phyloP scores from a whole-genome alignment of 352 stramenopile species.

The Phytophthora nicotianae region DNA sequence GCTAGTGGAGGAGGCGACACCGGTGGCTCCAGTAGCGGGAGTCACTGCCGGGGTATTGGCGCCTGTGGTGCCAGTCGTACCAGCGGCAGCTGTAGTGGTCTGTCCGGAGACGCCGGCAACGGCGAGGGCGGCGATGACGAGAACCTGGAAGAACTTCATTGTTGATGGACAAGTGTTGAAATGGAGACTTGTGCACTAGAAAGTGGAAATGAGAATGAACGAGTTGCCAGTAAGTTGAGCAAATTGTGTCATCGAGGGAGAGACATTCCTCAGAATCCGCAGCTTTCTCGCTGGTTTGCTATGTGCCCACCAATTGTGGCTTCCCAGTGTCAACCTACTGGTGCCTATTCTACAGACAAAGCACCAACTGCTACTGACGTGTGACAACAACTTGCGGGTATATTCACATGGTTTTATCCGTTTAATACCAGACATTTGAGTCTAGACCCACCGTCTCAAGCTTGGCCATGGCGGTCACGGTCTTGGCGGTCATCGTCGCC shows the following conservation, averaged over 20 bases:
- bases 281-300: neutral
- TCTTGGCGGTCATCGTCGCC: constrained; percentile 7
- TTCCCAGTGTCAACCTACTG: no score
- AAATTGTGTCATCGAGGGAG: neutral
- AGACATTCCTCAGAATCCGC: neutral
- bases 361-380: neutral
- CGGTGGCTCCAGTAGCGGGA: constrained; percentile 5
- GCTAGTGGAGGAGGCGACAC: neutral
- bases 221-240: neutral
- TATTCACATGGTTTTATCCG: neutral
- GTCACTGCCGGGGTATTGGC: constrained; percentile 6
- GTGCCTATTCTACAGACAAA: no score
- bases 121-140: constrained; percentile 33
- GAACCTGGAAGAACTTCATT: constrained; percentile 40
- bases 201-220: constrained; percentile 23
- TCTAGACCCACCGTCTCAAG: neutral
- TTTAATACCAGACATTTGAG: neutral
- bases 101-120: constrained; percentile 25
- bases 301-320: neutral
- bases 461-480: constrained; percentile 6
- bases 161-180: constrained; percentile 1
- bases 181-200: constrained; percentile 20
- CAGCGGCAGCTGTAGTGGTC: constrained; percentile 2
- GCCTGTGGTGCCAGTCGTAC: neutral
- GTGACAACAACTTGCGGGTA: no score